Base-by-base conservation (phyloP, 106 monocot species). In the Narthecium ossifragum region DNA sequence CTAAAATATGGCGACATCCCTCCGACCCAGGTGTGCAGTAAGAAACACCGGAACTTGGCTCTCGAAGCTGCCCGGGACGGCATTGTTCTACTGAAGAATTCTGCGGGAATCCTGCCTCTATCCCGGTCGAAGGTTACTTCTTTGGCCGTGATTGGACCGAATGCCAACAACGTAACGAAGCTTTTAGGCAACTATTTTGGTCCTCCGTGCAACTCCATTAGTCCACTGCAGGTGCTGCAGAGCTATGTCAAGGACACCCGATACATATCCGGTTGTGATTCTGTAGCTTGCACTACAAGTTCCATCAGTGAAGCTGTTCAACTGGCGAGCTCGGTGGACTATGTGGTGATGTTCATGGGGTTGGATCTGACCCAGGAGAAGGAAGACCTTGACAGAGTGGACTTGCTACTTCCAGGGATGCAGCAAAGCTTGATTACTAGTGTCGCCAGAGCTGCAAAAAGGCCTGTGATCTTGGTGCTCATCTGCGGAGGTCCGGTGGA, bases 21-120 rank as follows among this genome's bases (percentile, higher is more conserved):
- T n/a, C 53, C 86, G 1, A 46, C 45, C 41, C 72, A 89, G 54
- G 83, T 86, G 25, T 96, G 94, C 68, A 75, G 72, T 7, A 32
- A 33, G 26, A 58, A 75, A 21, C 86, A 86, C 72, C 79, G 84
- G 63, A 43, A 73, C 39, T 50, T 96, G 31, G 90, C 94, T 23
- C 70, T 83, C 7, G 75, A 90, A 63, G 82, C 78, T 25, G 94
- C 94, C 4, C 62, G 69, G 28, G 79, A 86, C 26, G 94, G 90
- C 73, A 80, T 96, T 25, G 94, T 96, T 62, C 76, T 96, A 26
- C 67, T 96, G 13, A 96, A 96, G 71, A 96, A 96, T 59, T 34
- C 36, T 0, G 52, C n/a, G 33, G 43, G 60, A 13, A 31, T 70
- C 17, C 94, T 96, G 20, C 94, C 94, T 22, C 67, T 96, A 1